Percentiles rank a stretch among this genome's conserved stretches.
Evolutionary conservation across 2,329 filamentous ascomycete species (phyloP).

Genomic region (Aschersonia sp.): DNA sequence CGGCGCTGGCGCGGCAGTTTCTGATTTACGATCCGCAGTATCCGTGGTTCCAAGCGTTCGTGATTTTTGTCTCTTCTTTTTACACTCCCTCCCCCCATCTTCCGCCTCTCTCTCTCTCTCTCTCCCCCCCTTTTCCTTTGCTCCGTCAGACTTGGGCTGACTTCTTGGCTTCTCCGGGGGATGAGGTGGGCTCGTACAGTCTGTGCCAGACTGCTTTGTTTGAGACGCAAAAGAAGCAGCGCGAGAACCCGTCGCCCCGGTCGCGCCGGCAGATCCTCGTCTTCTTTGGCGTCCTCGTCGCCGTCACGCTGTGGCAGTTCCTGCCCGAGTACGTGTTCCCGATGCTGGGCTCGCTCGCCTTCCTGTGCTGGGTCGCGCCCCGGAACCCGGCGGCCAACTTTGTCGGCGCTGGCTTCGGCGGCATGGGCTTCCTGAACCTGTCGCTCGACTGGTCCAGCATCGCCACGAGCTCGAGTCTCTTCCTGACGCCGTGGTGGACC

Average conservation of each 20-base stretch:
- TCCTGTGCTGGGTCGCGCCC: conserved; percentile 49
- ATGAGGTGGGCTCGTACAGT: conserved; percentile 4
- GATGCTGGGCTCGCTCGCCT: conserved; percentile 42
- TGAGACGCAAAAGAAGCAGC: conserved; percentile 38
- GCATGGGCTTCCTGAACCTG: conserved; percentile 46
- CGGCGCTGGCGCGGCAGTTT: conserved; percentile 40
- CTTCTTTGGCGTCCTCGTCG: conserved; percentile 38
- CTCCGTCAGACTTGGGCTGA: not conserved
- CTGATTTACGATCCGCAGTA: conserved; percentile 40
- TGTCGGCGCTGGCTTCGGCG: conserved; percentile 43
- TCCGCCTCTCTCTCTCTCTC: not conserved
- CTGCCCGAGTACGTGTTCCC: conserved; percentile 46
- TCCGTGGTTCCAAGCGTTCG: conserved; percentile 24
- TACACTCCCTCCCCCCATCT: not conserved
- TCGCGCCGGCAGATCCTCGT: conserved; percentile 39
- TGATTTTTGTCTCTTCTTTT: not conserved
- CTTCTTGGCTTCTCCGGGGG: not conserved
- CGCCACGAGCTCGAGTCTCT: conserved; percentile 33
- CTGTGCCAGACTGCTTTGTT: conserved; percentile 42
- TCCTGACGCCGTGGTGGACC: conserved; percentile 44
- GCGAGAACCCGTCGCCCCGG: conserved; percentile 30
- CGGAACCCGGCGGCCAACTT: conserved; percentile 44
- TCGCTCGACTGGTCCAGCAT: conserved; percentile 48
- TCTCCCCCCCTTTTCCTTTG: not conserved
- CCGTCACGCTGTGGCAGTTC: conserved; percentile 45